Evolutionary conservation across 768 basidiomycete species (phyloP).

Genomic region (Tephrocybe sp.): DNA sequence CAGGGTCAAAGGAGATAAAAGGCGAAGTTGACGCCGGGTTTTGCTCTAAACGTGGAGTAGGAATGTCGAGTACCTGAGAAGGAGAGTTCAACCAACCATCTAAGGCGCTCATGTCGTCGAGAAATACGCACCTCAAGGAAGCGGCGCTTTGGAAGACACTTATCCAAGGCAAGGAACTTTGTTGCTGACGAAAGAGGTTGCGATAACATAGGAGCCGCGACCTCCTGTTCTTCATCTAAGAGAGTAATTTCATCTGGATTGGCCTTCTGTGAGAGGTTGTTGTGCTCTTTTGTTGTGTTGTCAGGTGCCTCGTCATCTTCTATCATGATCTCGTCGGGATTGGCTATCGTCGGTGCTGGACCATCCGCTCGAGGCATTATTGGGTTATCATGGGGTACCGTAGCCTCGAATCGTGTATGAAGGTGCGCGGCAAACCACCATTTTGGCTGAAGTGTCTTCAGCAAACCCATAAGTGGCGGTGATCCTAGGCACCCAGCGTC

Average conservation of each 20-base stretch:
- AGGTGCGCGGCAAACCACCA: slow-evolving; percentile 96
- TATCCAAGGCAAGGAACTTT: slow-evolving; percentile 86
- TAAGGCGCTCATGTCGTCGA: background rate
- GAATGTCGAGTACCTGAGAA: slow-evolving; percentile 70
- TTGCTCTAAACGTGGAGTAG: slow-evolving; percentile 20
- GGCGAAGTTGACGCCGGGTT: slow-evolving; percentile 20
- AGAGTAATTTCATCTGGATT: slow-evolving; percentile 41
- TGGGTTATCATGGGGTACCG: slow-evolving; percentile 40
- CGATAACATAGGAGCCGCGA: slow-evolving; percentile 22
- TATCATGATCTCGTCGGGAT: slow-evolving; percentile 39
- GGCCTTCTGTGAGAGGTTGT: background rate
- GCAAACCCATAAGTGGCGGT: slow-evolving; percentile 77
- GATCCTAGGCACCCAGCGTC: slow-evolving; percentile 71
- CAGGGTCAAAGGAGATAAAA: slow-evolving; percentile 69
- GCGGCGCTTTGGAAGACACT: slow-evolving; percentile 72
- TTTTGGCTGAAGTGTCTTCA: slow-evolving; percentile 66
- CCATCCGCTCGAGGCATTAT: background rate
- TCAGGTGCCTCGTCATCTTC: slow-evolving; percentile 43
- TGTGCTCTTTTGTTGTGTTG: background rate
- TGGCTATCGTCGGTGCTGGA: background rate
- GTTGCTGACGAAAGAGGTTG: slow-evolving; percentile 40
- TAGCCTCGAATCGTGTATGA: slow-evolving; percentile 83
- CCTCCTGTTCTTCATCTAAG: slow-evolving; percentile 44
- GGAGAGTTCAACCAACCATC: background rate
- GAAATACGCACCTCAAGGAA: slow-evolving; percentile 69